A percentile compares a stretch with the other conserved stretches of the same genome.
Conservation (phyloP, 2,329 filamentous ascomycete genomes). For the Diaporthe amygdali region DNA sequence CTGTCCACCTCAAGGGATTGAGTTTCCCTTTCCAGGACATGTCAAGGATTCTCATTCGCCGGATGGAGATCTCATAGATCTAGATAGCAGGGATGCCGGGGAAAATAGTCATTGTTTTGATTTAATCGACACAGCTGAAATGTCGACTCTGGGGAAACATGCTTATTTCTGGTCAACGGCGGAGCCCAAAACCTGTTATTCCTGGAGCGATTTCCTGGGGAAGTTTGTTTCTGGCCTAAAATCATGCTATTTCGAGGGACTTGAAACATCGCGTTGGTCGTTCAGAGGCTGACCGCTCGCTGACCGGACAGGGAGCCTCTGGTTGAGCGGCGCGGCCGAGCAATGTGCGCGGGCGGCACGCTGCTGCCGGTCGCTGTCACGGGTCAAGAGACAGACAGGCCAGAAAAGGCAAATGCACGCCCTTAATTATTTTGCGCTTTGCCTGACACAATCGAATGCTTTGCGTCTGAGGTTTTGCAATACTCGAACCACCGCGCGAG, state of each 20-base stretch:
- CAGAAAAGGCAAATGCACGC: background rate
- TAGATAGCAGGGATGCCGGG: background rate
- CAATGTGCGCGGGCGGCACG: too few relatives aligned
- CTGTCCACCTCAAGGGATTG: background rate
- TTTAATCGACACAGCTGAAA: constrained; percentile 5
- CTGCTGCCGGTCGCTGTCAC: too few relatives aligned
- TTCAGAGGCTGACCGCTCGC: background rate
- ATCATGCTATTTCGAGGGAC: background rate
- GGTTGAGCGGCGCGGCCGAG: background rate
- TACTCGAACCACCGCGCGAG: background rate
- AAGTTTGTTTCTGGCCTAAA: background rate
- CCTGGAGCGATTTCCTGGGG: background rate
- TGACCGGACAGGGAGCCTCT: background rate
- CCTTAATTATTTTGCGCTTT: background rate
- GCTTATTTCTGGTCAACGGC: constrained; percentile 7
- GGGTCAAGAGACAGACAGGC: background rate
- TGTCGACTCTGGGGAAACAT: background rate
- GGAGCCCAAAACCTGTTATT: background rate
- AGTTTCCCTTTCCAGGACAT: constrained; percentile 6
- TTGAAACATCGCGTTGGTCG: background rate
- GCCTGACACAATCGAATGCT: background rate
- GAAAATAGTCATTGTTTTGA: background rate
- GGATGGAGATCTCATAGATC: constrained; percentile 4
- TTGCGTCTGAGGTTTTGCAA: background rate
- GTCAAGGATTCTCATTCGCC: constrained; percentile 7